These are phyloP conservation scores for Stromatinia cepivora DNA, from an alignment of 2,329 filamentous ascomycete genomes.

Conservation along the genomic window DNA sequence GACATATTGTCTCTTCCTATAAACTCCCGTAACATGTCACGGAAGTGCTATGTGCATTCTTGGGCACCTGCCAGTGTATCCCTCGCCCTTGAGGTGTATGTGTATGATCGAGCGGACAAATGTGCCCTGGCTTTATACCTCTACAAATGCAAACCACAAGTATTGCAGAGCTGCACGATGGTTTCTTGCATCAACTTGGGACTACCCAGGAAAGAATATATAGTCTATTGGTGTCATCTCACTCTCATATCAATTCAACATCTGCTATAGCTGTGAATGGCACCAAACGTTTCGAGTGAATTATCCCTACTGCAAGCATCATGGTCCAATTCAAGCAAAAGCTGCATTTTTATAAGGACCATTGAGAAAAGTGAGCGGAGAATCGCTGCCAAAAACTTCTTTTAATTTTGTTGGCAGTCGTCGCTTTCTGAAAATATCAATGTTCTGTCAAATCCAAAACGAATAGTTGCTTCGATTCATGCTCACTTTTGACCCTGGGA, in stretches of 20 bases:
- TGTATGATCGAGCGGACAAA: background rate
- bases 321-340: background rate
- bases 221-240: background rate
- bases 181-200: no score
- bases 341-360: background rate
- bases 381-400: no score
- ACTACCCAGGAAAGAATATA: background rate
- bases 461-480: background rate
- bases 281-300: background rate
- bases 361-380: background rate
- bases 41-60: background rate
- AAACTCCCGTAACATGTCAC: no score
- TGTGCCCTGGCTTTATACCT: background rate
- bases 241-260: no score
- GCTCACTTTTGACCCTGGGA: background rate
- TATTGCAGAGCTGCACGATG: background rate
- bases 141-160: background rate
- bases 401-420: no score
- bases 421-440: background rate
- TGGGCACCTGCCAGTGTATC: background rate
- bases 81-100: background rate
- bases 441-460: background rate
- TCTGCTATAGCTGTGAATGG: background rate
- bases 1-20: no score
- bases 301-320: background rate